Evolutionary conservation across 73 alveolate species (phyloP).

Genomic region (Tetrahymena elliotti): DNA sequence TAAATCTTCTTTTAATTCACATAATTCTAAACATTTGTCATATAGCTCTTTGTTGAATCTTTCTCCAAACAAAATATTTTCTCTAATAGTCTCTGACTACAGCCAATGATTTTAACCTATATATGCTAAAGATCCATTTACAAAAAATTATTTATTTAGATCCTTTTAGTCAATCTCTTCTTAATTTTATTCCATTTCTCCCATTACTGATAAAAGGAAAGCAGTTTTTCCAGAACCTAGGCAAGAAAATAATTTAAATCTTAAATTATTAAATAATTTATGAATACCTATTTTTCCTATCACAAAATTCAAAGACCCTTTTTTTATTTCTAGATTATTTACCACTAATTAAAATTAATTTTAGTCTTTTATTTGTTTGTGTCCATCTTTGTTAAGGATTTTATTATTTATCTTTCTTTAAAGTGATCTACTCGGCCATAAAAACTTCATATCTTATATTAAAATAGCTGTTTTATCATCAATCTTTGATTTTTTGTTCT

Average conservation of each 20-base stretch:
- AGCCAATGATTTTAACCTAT: constrained; percentile 77
- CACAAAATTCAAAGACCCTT: constrained; percentile 12
- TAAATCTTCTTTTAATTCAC: constrained; percentile 67
- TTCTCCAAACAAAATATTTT: constrained; percentile 71
- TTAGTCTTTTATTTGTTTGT: background rate
- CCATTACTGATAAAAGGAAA: constrained; percentile 11
- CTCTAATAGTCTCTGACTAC: constrained; percentile 71
- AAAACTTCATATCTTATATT: background rate
- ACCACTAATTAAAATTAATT: background rate
- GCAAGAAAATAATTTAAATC: background rate
- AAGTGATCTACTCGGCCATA: background rate
- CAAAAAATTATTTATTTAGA: constrained; percentile 11
- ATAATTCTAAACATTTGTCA: constrained; percentile 48
- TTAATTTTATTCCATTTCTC: constrained; percentile 20
- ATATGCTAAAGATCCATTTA: constrained; percentile 61
- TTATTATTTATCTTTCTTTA: background rate
- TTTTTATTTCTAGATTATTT: background rate
- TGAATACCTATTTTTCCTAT: constrained; percentile 16
- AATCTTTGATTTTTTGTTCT: background rate
- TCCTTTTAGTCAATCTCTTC: background rate
- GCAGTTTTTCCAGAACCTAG: constrained; percentile 36
- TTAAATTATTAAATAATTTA: background rate
- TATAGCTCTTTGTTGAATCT: constrained; percentile 58
- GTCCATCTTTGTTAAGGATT: too few relatives aligned
- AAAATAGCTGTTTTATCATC: background rate